These are phyloP conservation scores for Elsinoe perseae DNA, from an alignment of 2,329 filamentous ascomycete species.

Conservation along the genomic window DNA sequence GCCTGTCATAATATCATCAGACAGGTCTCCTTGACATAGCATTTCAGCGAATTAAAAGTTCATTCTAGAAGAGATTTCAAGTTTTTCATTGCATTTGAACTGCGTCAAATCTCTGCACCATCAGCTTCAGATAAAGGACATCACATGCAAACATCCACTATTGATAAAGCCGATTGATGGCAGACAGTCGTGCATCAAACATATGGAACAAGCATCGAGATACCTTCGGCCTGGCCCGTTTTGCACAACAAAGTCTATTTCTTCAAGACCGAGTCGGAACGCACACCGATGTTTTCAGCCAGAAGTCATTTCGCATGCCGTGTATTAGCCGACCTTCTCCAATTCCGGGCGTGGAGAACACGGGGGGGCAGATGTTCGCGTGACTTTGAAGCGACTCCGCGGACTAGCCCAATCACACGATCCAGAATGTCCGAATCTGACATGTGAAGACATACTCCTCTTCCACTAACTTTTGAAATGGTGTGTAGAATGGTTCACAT, in stretches of 20 bases:
- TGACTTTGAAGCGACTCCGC: slow-evolving; percentile 5
- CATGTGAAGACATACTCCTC: slow-evolving; percentile 6
- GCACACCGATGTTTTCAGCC: not conserved
- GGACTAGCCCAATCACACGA: not conserved
- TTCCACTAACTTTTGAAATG: not conserved
- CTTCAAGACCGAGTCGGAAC: not conserved
- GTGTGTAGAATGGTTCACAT: not conserved
- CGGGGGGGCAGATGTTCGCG: not conserved
- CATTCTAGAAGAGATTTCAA: not conserved
- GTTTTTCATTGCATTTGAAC: not conserved
- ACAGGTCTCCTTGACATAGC: slow-evolving; percentile 4
- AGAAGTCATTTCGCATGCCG: not conserved
- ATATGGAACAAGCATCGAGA: not conserved
- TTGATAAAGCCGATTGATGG: too few relatives aligned
- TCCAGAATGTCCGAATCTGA: slow-evolving; percentile 2
- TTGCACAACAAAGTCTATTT: slow-evolving; percentile 6
- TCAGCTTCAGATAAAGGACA: too few relatives aligned
- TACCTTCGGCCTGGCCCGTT: not conserved
- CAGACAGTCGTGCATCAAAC: not conserved
- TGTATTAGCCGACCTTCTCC: slow-evolving; percentile 1
- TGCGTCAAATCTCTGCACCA: too few relatives aligned
- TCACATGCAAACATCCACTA: too few relatives aligned
- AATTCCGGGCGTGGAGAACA: not conserved
- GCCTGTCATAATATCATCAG: slow-evolving; percentile 1
- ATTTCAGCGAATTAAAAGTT: slow-evolving; percentile 13